Conservation (phyloP, 2,329 filamentous ascomycete genomes). For the Cryphonectria nitschkei region DNA sequence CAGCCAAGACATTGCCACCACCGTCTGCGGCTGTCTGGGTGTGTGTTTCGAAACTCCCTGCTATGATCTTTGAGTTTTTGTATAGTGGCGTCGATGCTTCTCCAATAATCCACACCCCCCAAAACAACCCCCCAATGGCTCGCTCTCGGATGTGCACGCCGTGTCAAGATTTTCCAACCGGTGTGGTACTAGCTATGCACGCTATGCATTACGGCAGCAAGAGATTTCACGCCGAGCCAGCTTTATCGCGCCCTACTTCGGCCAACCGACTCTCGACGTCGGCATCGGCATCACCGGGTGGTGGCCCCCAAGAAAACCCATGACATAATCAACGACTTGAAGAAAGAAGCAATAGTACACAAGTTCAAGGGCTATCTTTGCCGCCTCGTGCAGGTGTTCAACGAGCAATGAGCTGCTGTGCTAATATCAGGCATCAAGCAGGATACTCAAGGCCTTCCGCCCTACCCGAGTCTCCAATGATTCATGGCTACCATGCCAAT, state of each 20-base stretch:
- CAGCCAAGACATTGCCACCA: neutral
- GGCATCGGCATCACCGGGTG: slow-evolving; percentile 21
- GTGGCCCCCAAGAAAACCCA: neutral
- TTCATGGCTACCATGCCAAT: slow-evolving; percentile 10
- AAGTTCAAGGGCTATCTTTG: neutral
- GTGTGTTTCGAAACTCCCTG: neutral
- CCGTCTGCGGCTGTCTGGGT: neutral
- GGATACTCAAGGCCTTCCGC: slow-evolving; percentile 1
- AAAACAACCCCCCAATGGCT: neutral
- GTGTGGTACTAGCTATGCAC: slow-evolving; percentile 1
- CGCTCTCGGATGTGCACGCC: slow-evolving; percentile 13
- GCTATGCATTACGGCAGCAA: slow-evolving; percentile 1
- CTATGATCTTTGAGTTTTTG: neutral
- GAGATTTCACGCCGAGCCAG: neutral
- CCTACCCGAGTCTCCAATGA: neutral
- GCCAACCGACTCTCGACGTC: slow-evolving; percentile 19
- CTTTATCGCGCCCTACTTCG: slow-evolving; percentile 18
- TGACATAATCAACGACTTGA: neutral
- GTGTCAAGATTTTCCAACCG: neutral
- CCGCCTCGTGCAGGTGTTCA: neutral
- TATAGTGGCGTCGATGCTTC: slow-evolving; percentile 2
- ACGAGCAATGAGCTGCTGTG: slow-evolving; percentile 3
- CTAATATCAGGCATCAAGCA: neutral
- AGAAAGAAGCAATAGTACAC: neutral
- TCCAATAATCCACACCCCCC: neutral